Evolutionary conservation across 2,329 filamentous ascomycete genomes (phyloP), one percentile per base, ranked within the genome.

Genomic region (Didymella pomorum): DNA sequence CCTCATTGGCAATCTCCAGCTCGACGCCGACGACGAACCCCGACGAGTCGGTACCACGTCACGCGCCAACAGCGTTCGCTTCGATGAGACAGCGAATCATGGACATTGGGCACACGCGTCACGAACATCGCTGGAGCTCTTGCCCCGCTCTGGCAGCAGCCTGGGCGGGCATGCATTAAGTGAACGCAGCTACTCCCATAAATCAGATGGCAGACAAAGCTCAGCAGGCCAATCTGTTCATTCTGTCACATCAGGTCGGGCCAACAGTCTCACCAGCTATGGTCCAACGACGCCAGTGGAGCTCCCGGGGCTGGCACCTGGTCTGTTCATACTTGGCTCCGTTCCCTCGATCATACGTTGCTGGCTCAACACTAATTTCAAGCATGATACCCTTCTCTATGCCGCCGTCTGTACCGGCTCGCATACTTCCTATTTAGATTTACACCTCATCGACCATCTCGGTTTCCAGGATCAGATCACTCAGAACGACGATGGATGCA

Each of bases 301-400:
- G 53, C 86, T 89, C 25, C 88, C 89, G 25, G 87, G 86, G 41
- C 90, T 94, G 41, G 91, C 93, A 18, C 92, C 93, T 33, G 92
- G 92, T 9, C 83, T 97, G 58, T 92, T 93, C 73, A 85, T 96
- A 51, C 82, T 97, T 16, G 93, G 94, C 12, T 90, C 93, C 7
- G 93, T 96, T 6, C 95, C 95, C 6, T 92, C 93, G 28, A 97
- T 99, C 65, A 91, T 98, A 56, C 89, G 95, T 61, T 99, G 95
- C 80, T 98, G 95, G 93, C 83, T 98, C 67, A 94, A 91, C 25
- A 90, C 89, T 33, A 89, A 92, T 70, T 98, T 96, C 78, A 94
- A 93, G 14, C 94, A 97, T 73, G 89, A 90, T 64, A 90, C 92
- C 10, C 84, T 98, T 16, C 82, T 97, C 5, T 98, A 98, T 73